These are phyloP conservation scores for Rhododendron henanense DNA, from an alignment of 148 eudicot genomes.

Conservation along the genomic window DNA sequence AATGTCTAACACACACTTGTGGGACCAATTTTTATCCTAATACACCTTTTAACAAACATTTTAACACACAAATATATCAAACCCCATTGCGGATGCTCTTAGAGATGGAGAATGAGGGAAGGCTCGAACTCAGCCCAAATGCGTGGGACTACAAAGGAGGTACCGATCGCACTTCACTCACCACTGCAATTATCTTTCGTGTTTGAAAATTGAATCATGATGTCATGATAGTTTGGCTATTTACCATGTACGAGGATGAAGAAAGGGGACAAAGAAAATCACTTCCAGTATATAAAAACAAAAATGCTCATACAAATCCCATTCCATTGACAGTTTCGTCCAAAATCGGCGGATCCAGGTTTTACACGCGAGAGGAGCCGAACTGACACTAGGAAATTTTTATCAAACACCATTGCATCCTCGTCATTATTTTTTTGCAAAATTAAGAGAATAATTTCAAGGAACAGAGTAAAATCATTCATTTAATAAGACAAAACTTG, in stretches of 20 bases:
- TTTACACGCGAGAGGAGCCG: no score
- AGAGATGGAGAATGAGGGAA: no score
- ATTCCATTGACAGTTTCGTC: neutral
- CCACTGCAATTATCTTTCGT: neutral
- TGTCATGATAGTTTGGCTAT: neutral
- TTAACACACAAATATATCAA: no score
- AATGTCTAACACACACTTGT: no score
- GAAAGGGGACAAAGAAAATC: neutral
- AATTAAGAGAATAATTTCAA: neutral
- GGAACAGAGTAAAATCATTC: neutral
- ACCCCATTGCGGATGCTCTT: no score
- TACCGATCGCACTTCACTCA: no score
- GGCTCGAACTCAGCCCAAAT: no score
- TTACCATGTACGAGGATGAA: neutral
- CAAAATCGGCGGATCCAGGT: neutral
- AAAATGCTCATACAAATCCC: no score
- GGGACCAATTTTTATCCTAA: no score
- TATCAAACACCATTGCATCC: neutral
- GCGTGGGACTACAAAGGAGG: no score
- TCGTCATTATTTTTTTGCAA: neutral
- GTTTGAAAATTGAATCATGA: neutral
- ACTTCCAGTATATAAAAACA: neutral
- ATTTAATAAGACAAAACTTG: neutral
- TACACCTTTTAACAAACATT: no score
- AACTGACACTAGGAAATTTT: no score